Evolutionary conservation across 805 yeast genomes (phyloP).

Genomic region (Candida palmyrensis): DNA sequence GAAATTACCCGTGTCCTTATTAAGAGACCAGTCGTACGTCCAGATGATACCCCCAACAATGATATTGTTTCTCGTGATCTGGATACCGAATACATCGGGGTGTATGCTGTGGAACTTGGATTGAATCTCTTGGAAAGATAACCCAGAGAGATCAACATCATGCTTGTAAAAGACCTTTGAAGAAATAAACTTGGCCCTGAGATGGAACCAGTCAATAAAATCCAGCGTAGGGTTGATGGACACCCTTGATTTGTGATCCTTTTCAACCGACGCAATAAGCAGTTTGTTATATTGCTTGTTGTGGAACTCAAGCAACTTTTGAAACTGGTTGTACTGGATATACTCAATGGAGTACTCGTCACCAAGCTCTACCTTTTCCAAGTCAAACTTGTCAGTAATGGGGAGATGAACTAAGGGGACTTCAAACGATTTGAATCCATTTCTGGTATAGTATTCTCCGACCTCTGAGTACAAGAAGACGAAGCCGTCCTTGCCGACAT

Average conservation of each 20-base stretch:
- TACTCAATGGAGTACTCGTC: conserved; percentile 8
- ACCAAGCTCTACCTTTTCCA: background rate
- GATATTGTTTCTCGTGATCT: conserved; percentile 12
- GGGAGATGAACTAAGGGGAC: conserved; percentile 33
- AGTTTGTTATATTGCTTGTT: conserved; percentile 14
- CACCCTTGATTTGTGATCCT: conserved; percentile 28
- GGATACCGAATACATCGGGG: conserved; percentile 30
- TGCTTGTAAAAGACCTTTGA: conserved; percentile 16
- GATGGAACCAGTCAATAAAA: conserved; percentile 38
- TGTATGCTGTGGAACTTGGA: conserved; percentile 16
- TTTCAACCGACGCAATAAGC: conserved; percentile 13
- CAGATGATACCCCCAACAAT: conserved; percentile 28
- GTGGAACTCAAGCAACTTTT: conserved; percentile 16
- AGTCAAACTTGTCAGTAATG: conserved; percentile 2
- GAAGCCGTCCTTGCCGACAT: conserved; percentile 28
- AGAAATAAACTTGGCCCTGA: conserved; percentile 29
- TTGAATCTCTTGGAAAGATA: conserved; percentile 16
- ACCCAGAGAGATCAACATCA: conserved; percentile 10
- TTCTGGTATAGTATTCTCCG: conserved; percentile 35
- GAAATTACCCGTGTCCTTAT: conserved; percentile 5
- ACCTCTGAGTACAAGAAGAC: conserved; percentile 38
- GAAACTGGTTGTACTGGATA: conserved; percentile 26
- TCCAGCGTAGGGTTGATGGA: conserved; percentile 23
- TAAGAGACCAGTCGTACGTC: conserved; percentile 31
- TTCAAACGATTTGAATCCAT: conserved; percentile 33